Base-by-base conservation (phyloP, 495 filamentous ascomycete species). In the Aspergillus ostianus region DNA sequence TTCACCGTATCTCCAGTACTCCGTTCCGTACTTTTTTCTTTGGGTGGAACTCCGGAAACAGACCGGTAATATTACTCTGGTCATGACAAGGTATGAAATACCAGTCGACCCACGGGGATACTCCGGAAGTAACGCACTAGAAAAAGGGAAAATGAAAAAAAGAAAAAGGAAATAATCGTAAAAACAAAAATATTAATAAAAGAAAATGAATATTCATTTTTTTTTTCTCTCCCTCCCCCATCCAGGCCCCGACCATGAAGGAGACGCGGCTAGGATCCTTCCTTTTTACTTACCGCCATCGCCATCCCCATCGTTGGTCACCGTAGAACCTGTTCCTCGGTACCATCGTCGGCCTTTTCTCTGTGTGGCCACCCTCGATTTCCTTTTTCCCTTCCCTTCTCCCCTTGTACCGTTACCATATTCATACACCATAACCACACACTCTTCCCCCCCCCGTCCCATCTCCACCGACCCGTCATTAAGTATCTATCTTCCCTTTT, bases 401-500 rank as follows among this genome's bases (percentile, higher is more conserved):
- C 57, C 61, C 65, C 64, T 69, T 60, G 70, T 73, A 72, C 68
- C 60, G 61, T 69, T 62, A 73, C 68, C 61, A 63, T 48, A 57
- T 57, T 60, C 64, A 62, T 66, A 69, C 66, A 44, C 41, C 32
- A 41, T 54, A 41, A 20, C 47, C 15, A 23, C 20, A 3, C 29
- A 26, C 47, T 41, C 29, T 0, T 30, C 30, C 56, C 53, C 47
- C 62, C 53, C 36, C 20, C 64, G 51, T 56, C 58, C 47, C 55
- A 55, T 66, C 64, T 69, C 63, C 64, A 66, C 67, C 51, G 62
- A 61, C 59, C 63, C 65, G 55, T 69, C 58, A 46, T 60, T 63
- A 51, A 58, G 49, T 51, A 53, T 50, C 55, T 64, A 64, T 65
- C 60, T 62, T 68, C 58, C 57, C 60, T 67, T 64, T 64, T 58